phyloP scores from a whole-genome alignment of 495 filamentous ascomycete species.

The Daldinia decipiens region DNA sequence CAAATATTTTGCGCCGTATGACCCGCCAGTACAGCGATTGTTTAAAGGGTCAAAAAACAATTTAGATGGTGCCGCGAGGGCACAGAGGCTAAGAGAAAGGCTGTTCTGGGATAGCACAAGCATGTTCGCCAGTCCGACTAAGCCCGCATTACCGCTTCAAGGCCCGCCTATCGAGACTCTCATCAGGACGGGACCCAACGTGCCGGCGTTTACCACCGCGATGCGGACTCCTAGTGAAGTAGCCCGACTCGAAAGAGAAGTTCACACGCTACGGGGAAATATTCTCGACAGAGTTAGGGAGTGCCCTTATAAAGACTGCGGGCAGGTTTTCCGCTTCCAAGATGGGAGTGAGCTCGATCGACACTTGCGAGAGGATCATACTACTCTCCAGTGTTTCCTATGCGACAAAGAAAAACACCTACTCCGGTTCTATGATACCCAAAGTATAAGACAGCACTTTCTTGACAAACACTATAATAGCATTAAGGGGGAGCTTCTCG shows the following conservation, averaged over 20 bases:
- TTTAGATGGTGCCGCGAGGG: constrained; percentile 6
- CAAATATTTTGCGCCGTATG: not conserved
- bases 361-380: constrained; percentile 44
- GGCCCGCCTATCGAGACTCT: constrained; percentile 51
- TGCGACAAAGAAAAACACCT: constrained; percentile 32
- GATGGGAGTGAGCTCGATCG: constrained; percentile 33
- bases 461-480: constrained; percentile 41
- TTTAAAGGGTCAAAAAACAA: constrained; percentile 27
- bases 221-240: constrained; percentile 55
- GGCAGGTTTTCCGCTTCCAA: constrained; percentile 40
- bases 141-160: constrained; percentile 49
- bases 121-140: constrained; percentile 43
- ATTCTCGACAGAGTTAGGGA: constrained; percentile 47
- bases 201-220: constrained; percentile 50
- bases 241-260: constrained; percentile 48
- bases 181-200: constrained; percentile 45
- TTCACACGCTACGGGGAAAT: constrained; percentile 48
- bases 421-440: constrained; percentile 35
- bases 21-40: not conserved
- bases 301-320: constrained; percentile 51
- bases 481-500: constrained; percentile 7
- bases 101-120: constrained; percentile 28
- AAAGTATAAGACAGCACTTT: constrained; percentile 48
- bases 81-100: constrained; percentile 28
- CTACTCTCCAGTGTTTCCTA: constrained; percentile 40